Percentiles rank a stretch among this genome's conserved stretches.
These are phyloP conservation scores for Mycena maculata DNA, from an alignment of 768 basidiomycete species.

Conservation along the genomic window DNA sequence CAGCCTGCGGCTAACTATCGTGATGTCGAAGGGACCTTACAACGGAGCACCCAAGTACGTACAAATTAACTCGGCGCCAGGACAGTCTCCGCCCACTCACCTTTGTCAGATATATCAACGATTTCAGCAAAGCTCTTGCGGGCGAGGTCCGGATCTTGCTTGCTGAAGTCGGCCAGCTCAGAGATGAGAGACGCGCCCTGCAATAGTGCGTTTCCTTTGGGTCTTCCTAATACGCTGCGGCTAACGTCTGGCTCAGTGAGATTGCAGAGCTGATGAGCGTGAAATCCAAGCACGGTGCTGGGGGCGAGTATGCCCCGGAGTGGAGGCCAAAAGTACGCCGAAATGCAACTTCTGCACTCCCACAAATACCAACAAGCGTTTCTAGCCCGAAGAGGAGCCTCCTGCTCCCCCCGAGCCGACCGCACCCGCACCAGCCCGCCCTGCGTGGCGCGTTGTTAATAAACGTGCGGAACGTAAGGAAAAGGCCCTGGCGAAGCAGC, in stretches of 20 bases:
- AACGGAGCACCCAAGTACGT: slow-evolving; percentile 34
- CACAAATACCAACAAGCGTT: slow-evolving; percentile 8
- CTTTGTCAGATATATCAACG: slow-evolving; percentile 70
- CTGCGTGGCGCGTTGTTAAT: slow-evolving; percentile 81
- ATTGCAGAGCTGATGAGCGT: slow-evolving; percentile 87
- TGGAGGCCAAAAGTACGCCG: slow-evolving; percentile 72
- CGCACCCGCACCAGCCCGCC: slow-evolving; percentile 63
- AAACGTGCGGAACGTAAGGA: slow-evolving; percentile 70
- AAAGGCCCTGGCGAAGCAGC: slow-evolving; percentile 55
- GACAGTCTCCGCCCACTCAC: not conserved
- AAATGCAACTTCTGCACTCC: slow-evolving; percentile 22
- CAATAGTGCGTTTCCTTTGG: slow-evolving; percentile 71
- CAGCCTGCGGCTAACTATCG: not conserved
- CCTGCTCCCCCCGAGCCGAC: slow-evolving; percentile 50
- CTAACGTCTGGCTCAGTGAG: slow-evolving; percentile 63
- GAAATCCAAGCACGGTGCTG: slow-evolving; percentile 84
- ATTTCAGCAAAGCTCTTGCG: slow-evolving; percentile 87
- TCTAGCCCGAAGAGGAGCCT: slow-evolving; percentile 29
- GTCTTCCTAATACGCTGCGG: slow-evolving; percentile 5
- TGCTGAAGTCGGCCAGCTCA: slow-evolving; percentile 82
- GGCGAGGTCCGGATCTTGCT: slow-evolving; percentile 83
- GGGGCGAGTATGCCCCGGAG: slow-evolving; percentile 80
- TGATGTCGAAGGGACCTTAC: slow-evolving; percentile 26
- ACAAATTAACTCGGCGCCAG: not conserved
- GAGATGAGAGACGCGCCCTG: slow-evolving; percentile 78